Percentiles rank a stretch among this genome's conserved stretches.
These are phyloP conservation scores for Aspergillus cristatus DNA, from an alignment of 495 filamentous ascomycete species.

Conservation along the genomic window DNA sequence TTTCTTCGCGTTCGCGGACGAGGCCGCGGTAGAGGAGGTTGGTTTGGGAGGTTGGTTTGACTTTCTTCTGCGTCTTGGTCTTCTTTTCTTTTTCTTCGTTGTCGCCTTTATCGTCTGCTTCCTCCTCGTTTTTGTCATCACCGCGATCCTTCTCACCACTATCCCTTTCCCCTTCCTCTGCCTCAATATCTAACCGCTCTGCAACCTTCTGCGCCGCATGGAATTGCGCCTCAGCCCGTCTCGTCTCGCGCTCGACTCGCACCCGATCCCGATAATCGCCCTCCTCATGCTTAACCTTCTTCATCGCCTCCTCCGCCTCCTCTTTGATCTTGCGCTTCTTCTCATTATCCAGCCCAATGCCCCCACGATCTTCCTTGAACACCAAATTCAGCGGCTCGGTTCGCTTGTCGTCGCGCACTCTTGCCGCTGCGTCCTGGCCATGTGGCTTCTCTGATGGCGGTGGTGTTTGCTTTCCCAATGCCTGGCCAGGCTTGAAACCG, in stretches of 20 bases:
- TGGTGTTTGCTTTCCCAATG: conserved; percentile 49
- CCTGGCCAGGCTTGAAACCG: conserved; percentile 68
- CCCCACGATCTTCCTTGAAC: conserved; percentile 73
- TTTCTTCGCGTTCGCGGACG: conserved; percentile 56
- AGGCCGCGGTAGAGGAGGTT: conserved; percentile 75
- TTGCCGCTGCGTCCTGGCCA: conserved; percentile 6
- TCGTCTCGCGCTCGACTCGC: conserved; percentile 60
- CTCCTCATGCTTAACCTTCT: conserved; percentile 57
- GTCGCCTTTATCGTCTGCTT: conserved; percentile 4
- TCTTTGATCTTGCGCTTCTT: conserved; percentile 73
- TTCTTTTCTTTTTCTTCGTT: conserved; percentile 15
- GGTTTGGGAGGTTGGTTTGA: conserved; percentile 48
- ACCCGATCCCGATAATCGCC: conserved; percentile 70
- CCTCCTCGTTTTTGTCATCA: no score
- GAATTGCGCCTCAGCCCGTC: conserved; percentile 55
- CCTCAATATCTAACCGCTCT: conserved; percentile 58
- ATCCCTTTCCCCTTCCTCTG: conserved; percentile 8
- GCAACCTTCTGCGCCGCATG: conserved; percentile 72
- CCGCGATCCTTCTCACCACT: conserved; percentile 12
- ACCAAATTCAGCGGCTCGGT: conserved; percentile 58
- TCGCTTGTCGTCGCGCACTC: conserved; percentile 13
- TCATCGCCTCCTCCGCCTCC: conserved; percentile 47
- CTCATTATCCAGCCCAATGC: conserved; percentile 76
- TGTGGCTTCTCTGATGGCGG: conserved; percentile 2
- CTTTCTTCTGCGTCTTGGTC: conserved; percentile 17